Base-by-base conservation (phyloP, 768 basidiomycete genomes). In the Serendipita vermifera region DNA sequence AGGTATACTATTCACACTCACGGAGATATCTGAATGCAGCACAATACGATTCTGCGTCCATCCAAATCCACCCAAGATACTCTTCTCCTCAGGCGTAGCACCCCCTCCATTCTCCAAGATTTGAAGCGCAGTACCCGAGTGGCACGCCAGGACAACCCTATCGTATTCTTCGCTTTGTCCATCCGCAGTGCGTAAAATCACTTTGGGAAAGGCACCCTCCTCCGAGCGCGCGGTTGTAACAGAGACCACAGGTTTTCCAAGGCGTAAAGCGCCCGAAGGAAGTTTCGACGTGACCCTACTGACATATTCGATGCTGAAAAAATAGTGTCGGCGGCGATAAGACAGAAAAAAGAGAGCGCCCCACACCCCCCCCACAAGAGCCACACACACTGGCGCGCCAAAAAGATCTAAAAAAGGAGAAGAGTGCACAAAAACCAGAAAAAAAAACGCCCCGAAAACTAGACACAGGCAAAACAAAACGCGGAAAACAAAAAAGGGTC, bases 341-440 rank as follows among this genome's bases (percentile, higher is more conserved):
- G 31, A 33, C 38, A 38, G 3, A 26, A 27, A 33, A 24, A 35
- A 29, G 29, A 17, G 20, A 35, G 6, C 36, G 3, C 59, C 72
- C 32, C 38, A 85, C 82, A 83, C 83, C 63, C 87, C 84, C 9
- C 83, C 83, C 57, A 76, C 67, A 32, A 88, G 73, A 0, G 85
- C 87, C 22, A 85, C 67, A 85, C 85, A 87, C 3, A 75, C 72
- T 0, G 83, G 84, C 60, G 81, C 85, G 0, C 77, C 82, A 0
- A 73, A n/a, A n/a, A 78, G 15, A 87, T 68, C 68, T 87, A 85
- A 0, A 87, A 73, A 0, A 87, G 72, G 63, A 83, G 79, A 60
- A 86, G 84, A 63, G 86, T 87, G 64, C 77, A 75, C 75, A 87
- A 70, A 65, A 85, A 86, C 59, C 79, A 78, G 39, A 86, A 2